Evolutionary conservation across 192 early-diverging fungal species (phyloP).

Genomic region (Backusella liffmaniae): DNA sequence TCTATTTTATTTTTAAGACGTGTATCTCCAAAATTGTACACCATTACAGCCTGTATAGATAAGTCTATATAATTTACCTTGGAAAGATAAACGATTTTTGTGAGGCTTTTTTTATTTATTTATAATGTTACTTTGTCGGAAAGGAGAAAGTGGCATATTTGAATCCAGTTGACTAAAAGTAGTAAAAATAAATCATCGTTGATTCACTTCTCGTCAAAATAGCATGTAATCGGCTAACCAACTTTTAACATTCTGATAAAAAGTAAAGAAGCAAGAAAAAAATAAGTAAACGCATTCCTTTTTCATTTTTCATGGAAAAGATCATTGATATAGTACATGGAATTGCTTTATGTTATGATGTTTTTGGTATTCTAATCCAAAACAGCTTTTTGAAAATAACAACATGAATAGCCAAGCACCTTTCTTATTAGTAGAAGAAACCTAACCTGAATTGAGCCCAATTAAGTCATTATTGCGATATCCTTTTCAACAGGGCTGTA

Average conservation of each 20-base stretch:
- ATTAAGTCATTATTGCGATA: neutral
- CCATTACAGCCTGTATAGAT: neutral
- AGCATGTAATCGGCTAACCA: neutral
- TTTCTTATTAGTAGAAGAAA: neutral
- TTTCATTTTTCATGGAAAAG: neutral
- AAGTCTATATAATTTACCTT: neutral
- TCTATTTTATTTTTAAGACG: neutral
- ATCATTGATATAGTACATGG: neutral
- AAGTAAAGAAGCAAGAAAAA: neutral
- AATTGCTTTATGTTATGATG: neutral
- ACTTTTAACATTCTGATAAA: neutral
- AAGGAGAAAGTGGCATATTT: neutral
- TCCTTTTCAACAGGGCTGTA: neutral
- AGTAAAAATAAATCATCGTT: neutral
- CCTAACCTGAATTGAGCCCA: neutral
- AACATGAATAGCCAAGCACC: neutral
- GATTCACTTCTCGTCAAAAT: neutral
- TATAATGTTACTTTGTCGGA: neutral
- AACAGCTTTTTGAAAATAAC: neutral
- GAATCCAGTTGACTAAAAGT: neutral
- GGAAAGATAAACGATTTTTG: neutral
- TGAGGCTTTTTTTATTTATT: neutral
- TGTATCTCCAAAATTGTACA: neutral
- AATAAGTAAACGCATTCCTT: neutral
- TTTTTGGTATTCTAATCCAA: neutral